A percentile compares a stretch with the other conserved stretches of the same genome.
Evolutionary conservation across 2,329 filamentous ascomycete species (phyloP).

Genomic region (Paecilomyces formosus): DNA sequence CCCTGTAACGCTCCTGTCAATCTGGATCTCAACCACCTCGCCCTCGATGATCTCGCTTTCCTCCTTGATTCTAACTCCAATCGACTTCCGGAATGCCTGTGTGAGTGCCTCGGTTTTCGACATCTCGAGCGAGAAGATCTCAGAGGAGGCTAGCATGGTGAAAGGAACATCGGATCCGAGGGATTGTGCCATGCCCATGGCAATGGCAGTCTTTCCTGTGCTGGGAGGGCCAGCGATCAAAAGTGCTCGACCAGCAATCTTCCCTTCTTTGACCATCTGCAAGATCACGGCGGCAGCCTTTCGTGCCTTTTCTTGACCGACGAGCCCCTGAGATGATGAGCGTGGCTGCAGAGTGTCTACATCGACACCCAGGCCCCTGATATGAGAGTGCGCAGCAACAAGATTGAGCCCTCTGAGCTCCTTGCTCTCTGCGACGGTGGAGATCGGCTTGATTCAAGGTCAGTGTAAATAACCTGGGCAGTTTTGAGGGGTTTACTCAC

Average conservation of each 20-base stretch:
- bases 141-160: slow-evolving; percentile 88
- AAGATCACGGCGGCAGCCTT: slow-evolving; percentile 94
- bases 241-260: slow-evolving; percentile 92
- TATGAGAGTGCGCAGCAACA: slow-evolving; percentile 97
- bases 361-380: slow-evolving; percentile 91
- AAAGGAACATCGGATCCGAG: slow-evolving; percentile 92
- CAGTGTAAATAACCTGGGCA: slow-evolving; percentile 1
- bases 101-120: slow-evolving; percentile 97
- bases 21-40: slow-evolving; percentile 97
- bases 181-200: slow-evolving; percentile 97
- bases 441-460: slow-evolving; percentile 47
- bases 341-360: slow-evolving; percentile 83
- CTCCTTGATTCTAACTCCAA: slow-evolving; percentile 96
- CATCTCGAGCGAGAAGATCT: slow-evolving; percentile 99
- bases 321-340: slow-evolving; percentile 77
- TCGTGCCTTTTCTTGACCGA: slow-evolving; percentile 91
- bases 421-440: slow-evolving; percentile 87
- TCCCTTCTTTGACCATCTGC: slow-evolving; percentile 98
- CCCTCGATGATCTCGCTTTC: slow-evolving; percentile 99
- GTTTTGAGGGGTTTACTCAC: slow-evolving; percentile 18
- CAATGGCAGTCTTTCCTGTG: slow-evolving; percentile 96
- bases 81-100: slow-evolving; percentile 97
- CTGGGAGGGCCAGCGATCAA: slow-evolving; percentile 92
- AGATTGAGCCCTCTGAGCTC: slow-evolving; percentile 95
- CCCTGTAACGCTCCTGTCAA: slow-evolving; percentile 91